Evolutionary conservation across 371 early-diverging fungal genomes (phyloP), one percentile per base, ranked within the genome.

Genomic region (Nematocida ironsii): DNA sequence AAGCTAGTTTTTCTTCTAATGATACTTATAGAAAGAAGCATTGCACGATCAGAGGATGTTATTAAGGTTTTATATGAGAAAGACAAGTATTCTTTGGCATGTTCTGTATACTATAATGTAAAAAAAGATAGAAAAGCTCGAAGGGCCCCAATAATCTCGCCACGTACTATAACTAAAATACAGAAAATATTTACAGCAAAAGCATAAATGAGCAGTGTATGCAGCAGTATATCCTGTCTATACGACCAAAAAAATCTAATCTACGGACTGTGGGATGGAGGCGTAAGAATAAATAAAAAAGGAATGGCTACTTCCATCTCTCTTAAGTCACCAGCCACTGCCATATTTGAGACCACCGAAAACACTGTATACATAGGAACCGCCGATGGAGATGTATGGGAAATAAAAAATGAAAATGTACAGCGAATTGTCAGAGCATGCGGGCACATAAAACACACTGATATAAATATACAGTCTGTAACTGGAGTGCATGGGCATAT

Each of bases 251-350:
- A 58, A 6, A 39, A 39, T 7, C 40, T 78, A n/a, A 40, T 42
- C 20, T 78, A 78, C 48, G 69, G 61, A 16, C 69, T 68, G 27
- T 78, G 80, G 80, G 58, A 68, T 42, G 61, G 80, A 20, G 44
- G 33, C 6, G 23, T 78, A n/a, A 16, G 20, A 33, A 68, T 52
- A 58, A 47, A 25, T 11, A 33, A 25, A 25, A 50, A 67, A n/a
- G 55, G 11, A 60, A 57, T 40, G 27, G 56, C 16, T 11, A n/a
- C 33, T 20, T 39, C 60, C 25, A 56, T 71, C 1, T 9, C 33
- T 9, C 50, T 78, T 16, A 44, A 60, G 6, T 44, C 80, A 9
- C 80, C 80, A 42, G 40, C 48, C 42, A 33, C 52, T 27, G n/a
- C 71, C 16, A 70, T 78, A 25, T 40, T 6, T 20, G 11, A 52